A percentile compares a stretch with the other conserved stretches of the same genome.
Conservation (phyloP, 208 protist species). For the Leishmania braziliensis region DNA sequence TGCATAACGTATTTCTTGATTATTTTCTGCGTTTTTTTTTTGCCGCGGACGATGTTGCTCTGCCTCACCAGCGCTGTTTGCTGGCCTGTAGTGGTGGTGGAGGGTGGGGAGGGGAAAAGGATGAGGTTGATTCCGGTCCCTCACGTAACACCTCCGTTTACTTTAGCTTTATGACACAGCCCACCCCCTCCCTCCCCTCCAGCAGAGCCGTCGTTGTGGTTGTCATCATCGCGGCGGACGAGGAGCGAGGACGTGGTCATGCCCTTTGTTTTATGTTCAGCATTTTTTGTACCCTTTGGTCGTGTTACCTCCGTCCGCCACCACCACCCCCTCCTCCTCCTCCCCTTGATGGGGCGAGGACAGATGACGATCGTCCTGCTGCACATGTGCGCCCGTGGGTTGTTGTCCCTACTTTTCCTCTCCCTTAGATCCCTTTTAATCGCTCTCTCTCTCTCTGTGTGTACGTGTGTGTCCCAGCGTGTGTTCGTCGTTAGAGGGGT, state of each 20-base stretch:
- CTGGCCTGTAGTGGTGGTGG: neutral
- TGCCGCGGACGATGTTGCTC: neutral
- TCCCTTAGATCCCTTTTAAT: neutral
- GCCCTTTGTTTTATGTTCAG: neutral
- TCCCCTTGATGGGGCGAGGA: neutral
- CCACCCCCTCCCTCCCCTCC: neutral
- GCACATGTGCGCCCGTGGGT: neutral
- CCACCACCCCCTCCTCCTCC: neutral
- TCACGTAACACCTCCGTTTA: neutral
- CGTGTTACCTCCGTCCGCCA: neutral
- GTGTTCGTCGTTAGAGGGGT: neutral
- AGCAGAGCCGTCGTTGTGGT: neutral
- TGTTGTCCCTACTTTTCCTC: neutral
- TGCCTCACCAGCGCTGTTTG: neutral
- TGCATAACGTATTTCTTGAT: neutral
- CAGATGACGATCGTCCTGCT: neutral
- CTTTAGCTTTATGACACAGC: neutral
- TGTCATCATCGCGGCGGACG: neutral
- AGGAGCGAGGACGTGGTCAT: neutral
- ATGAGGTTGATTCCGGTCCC: neutral
- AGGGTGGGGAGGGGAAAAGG: neutral
- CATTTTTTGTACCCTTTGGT: neutral
- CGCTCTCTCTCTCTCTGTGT: neutral
- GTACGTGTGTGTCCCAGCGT: neutral
- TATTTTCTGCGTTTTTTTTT: neutral